Percentiles rank a stretch among this genome's conserved stretches.
These are phyloP conservation scores for Eragrostis nindensis DNA, from an alignment of 176 grass and related monocot genomes.

Conservation along the genomic window DNA sequence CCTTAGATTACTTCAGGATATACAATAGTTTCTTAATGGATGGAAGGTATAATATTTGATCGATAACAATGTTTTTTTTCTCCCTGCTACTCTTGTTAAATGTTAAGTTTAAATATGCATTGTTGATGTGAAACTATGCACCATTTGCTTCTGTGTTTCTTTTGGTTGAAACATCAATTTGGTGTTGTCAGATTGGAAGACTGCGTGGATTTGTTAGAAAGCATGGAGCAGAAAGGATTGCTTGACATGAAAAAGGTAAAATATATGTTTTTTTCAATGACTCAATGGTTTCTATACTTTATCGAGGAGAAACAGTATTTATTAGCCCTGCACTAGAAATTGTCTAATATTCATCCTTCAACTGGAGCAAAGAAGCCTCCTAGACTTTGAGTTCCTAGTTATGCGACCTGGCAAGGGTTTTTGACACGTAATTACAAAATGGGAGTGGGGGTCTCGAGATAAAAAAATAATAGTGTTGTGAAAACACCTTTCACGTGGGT, in stretches of 20 bases:
- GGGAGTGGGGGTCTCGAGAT: neutral
- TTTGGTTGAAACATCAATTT: conserved; percentile 22
- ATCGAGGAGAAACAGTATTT: neutral
- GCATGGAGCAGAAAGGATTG: conserved; percentile 60
- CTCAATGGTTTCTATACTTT: neutral
- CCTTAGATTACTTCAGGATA: conserved; percentile 60
- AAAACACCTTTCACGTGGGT: no score
- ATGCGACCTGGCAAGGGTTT: neutral
- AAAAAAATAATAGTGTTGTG: neutral
- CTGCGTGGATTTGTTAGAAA: conserved; percentile 73
- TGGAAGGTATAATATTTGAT: conserved; percentile 71
- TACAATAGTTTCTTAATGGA: conserved; percentile 75
- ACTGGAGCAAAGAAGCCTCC: neutral
- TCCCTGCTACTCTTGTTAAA: neutral
- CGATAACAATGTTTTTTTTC: neutral
- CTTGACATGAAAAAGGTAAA: conserved; percentile 89
- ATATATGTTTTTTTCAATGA: conserved; percentile 1
- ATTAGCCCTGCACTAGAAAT: neutral
- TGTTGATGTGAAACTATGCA: conserved; percentile 32
- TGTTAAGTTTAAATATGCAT: conserved; percentile 16
- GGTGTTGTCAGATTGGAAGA: conserved; percentile 71
- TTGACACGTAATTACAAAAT: neutral
- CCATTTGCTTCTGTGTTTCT: conserved; percentile 11
- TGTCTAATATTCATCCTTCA: conserved; percentile 9
- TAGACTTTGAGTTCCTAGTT: conserved; percentile 4